These are phyloP conservation scores for Beauveria caledonica DNA, from an alignment of 2,329 filamentous ascomycete species.

Conservation along the genomic window DNA sequence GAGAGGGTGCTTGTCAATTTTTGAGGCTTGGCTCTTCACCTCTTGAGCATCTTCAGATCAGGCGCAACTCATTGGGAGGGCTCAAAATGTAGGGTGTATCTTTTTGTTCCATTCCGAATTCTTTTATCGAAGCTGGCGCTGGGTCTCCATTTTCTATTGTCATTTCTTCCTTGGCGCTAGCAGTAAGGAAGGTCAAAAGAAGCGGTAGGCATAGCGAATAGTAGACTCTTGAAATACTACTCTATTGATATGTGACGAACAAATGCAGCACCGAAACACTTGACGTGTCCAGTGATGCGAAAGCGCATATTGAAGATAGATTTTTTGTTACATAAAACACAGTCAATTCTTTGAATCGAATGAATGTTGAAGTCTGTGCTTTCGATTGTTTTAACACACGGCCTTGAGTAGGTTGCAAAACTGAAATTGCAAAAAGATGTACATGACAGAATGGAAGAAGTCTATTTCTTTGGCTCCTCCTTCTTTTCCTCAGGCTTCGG, in stretches of 20 bases:
- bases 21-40: not conserved
- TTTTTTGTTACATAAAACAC: not conserved
- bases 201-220: slow-evolving; percentile 4
- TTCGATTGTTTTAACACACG: not conserved
- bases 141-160: not conserved
- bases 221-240: slow-evolving; percentile 5
- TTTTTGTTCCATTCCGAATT: not conserved
- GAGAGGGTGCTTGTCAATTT: not conserved
- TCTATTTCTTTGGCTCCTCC: slow-evolving; percentile 87
- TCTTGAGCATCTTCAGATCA: not conserved
- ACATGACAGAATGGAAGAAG: slow-evolving; percentile 20
- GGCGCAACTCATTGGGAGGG: slow-evolving; percentile 3
- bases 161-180: not conserved
- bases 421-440: slow-evolving; percentile 21
- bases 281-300: not conserved
- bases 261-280: not conserved
- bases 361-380: not conserved
- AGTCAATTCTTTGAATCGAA: not conserved
- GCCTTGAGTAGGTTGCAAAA: not conserved
- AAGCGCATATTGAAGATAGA: not conserved
- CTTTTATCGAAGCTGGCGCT: not conserved
- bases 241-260: not conserved
- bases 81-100: not conserved
- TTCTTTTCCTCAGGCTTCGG: slow-evolving; percentile 91
- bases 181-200: not conserved